Evolutionary conservation across 306 rosid species (phyloP).

Genomic region (Quercus mongolica): DNA sequence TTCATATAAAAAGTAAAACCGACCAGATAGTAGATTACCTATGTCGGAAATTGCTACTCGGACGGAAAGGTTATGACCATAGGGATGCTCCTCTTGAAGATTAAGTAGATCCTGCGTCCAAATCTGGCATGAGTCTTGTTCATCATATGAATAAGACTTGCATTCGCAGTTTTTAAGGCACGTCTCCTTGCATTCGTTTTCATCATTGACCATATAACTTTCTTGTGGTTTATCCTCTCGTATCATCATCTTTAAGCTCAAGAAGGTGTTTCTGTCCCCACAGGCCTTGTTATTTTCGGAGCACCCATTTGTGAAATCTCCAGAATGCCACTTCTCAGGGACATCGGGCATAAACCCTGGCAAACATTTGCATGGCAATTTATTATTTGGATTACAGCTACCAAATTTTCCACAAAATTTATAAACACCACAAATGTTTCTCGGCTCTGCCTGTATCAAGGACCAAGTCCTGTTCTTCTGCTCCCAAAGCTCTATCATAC

Average conservation of each 20-base stretch:
- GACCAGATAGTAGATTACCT: too few species aligned
- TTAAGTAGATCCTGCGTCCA: slow-evolving; percentile 19
- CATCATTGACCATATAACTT: fast-evolving
- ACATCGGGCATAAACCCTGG: slow-evolving; percentile 25
- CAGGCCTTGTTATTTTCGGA: not conserved
- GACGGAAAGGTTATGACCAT: not conserved
- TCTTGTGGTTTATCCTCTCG: not conserved
- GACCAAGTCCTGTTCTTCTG: too few species aligned
- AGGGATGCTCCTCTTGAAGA: slow-evolving; percentile 18
- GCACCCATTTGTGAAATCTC: slow-evolving; percentile 25
- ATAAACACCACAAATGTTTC: too few species aligned
- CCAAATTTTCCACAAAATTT: slow-evolving; percentile 35
- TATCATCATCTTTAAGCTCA: not conserved
- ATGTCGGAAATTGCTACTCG: slow-evolving; percentile 19
- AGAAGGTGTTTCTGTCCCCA: not conserved
- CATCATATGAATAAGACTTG: slow-evolving; percentile 37
- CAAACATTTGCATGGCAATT: slow-evolving; percentile 28
- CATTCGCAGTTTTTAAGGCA: slow-evolving; percentile 22
- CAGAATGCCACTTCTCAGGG: not conserved
- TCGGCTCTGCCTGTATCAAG: too few species aligned
- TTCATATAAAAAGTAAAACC: too few species aligned
- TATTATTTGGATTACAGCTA: slow-evolving; percentile 13
- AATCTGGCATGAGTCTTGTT: not conserved
- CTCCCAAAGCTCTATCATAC: too few species aligned
- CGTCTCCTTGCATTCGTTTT: slow-evolving; percentile 6